Percentiles rank a stretch among this genome's conserved stretches.
phyloP scores from a whole-genome alignment of 352 stramenopile species.

The Aphanomyces stellatus region DNA sequence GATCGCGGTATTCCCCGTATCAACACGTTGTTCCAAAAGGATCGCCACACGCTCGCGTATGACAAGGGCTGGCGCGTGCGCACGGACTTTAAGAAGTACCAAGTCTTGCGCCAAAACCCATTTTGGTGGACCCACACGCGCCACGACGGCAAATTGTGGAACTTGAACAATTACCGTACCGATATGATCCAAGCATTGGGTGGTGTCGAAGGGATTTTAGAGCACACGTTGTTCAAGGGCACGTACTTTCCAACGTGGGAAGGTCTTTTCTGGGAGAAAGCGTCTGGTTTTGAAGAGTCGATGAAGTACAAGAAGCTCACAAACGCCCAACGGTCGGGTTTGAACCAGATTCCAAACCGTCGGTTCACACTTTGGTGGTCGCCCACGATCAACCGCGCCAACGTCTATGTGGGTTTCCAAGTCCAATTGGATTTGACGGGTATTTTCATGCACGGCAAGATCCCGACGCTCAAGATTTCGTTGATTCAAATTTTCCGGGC shows the following conservation, averaged over 20 bases:
- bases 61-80: slow-evolving; percentile 99
- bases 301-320: slow-evolving; percentile 99
- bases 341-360: slow-evolving; percentile 99
- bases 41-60: slow-evolving; percentile 99
- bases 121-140: slow-evolving; percentile 99
- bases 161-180: slow-evolving; percentile 99
- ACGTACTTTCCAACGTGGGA: slow-evolving; percentile 99
- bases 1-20: slow-evolving; percentile 97
- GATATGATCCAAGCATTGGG: slow-evolving; percentile 99
- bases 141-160: slow-evolving; percentile 99
- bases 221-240: slow-evolving; percentile 99
- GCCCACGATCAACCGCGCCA: slow-evolving; percentile 99
- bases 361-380: slow-evolving; percentile 99
- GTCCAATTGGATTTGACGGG: slow-evolving; percentile 99
- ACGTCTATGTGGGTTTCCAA: slow-evolving; percentile 99
- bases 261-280: slow-evolving; percentile 99
- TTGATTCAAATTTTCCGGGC: slow-evolving; percentile 96
- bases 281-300: slow-evolving; percentile 89
- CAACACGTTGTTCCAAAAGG: slow-evolving; percentile 96
- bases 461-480: slow-evolving; percentile 99
- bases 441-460: slow-evolving; percentile 99
- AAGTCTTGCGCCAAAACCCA: slow-evolving; percentile 95
- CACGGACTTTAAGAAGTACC: slow-evolving; percentile 99
- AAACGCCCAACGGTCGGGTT: slow-evolving; percentile 98
- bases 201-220: slow-evolving; percentile 99